Conservation (phyloP, 139 green algal species). For the Micromonas pusilla region DNA sequence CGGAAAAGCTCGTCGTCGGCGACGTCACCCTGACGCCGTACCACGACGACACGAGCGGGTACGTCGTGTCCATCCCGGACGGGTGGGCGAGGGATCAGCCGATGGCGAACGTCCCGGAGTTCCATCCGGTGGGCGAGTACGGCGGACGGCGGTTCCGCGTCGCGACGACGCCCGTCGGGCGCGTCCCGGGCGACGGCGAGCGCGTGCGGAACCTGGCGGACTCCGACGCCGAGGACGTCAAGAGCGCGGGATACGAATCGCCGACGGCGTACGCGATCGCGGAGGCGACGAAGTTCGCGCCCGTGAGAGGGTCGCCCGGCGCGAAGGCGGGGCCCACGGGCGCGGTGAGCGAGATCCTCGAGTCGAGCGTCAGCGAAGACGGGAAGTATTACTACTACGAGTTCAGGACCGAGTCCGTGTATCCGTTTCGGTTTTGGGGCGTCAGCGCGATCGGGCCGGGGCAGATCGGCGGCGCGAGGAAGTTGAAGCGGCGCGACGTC, state of each 20-base stretch:
- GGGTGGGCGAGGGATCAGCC: slow-evolving; percentile 14
- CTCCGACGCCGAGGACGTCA: background rate
- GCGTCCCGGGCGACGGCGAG: background rate
- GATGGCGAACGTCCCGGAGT: background rate
- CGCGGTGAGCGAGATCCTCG: background rate
- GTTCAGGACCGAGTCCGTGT: background rate
- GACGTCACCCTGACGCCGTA: background rate
- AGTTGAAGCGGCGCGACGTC: slow-evolving; percentile 11
- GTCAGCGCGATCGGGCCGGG: slow-evolving; percentile 8
- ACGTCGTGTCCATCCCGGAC: background rate
- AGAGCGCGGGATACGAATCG: background rate
- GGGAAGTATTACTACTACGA: slow-evolving; percentile 11
- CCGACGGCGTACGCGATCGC: background rate
- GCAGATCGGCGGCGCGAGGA: background rate
- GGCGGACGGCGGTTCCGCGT: slow-evolving; percentile 7
- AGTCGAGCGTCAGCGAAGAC: background rate
- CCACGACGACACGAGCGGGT: background rate
- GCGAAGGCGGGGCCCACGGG: background rate
- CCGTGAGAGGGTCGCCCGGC: background rate
- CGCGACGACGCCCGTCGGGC: background rate
- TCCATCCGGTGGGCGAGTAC: slow-evolving; percentile 15
- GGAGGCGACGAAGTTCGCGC: slow-evolving; percentile 8
- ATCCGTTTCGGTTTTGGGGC: slow-evolving; percentile 21
- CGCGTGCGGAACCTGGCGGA: background rate
- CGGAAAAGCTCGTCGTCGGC: background rate